Evolutionary conservation across 208 protist species (phyloP).

Genomic region (Trypanosoma theileri): DNA sequence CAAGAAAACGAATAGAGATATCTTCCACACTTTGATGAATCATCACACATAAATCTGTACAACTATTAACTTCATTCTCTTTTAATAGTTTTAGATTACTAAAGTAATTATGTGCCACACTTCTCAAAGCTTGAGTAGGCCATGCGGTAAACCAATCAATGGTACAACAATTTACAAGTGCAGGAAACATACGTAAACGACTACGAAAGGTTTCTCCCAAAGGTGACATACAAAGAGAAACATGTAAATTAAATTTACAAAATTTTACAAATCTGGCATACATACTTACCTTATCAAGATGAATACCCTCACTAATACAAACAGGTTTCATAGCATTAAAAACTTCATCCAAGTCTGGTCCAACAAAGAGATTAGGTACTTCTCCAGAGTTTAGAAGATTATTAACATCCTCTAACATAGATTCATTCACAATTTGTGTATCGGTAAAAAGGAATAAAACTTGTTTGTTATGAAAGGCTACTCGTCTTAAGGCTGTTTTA

Average conservation of each 20-base stretch:
- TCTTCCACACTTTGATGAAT: constrained; percentile 95
- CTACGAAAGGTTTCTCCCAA: constrained; percentile 95
- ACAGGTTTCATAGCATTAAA: constrained; percentile 93
- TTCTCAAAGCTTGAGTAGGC: constrained; percentile 94
- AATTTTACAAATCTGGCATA: constrained; percentile 94
- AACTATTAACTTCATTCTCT: constrained; percentile 52
- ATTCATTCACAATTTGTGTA: constrained; percentile 97
- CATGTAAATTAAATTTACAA: constrained; percentile 95
- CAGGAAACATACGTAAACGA: constrained; percentile 97
- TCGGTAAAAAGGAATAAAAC: constrained; percentile 98
- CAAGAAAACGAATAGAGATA: constrained; percentile 87
- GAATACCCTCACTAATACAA: constrained; percentile 88
- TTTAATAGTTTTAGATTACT: constrained; percentile 33
- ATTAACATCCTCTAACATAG: constrained; percentile 99
- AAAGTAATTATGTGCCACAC: constrained; percentile 93
- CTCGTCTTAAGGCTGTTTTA: constrained; percentile 88
- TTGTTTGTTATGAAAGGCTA: constrained; percentile 95
- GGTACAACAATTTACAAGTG: constrained; percentile 98
- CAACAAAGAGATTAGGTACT: constrained; percentile 97
- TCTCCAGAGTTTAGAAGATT: constrained; percentile 98
- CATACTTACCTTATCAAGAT: constrained; percentile 93
- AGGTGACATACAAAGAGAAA: constrained; percentile 97
- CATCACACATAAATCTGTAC: constrained; percentile 90
- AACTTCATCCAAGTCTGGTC: constrained; percentile 93
- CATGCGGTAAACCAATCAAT: constrained; percentile 99